Evolutionary conservation across 352 stramenopile species (phyloP).

Genomic region (Phytophthora niederhauseri): DNA sequence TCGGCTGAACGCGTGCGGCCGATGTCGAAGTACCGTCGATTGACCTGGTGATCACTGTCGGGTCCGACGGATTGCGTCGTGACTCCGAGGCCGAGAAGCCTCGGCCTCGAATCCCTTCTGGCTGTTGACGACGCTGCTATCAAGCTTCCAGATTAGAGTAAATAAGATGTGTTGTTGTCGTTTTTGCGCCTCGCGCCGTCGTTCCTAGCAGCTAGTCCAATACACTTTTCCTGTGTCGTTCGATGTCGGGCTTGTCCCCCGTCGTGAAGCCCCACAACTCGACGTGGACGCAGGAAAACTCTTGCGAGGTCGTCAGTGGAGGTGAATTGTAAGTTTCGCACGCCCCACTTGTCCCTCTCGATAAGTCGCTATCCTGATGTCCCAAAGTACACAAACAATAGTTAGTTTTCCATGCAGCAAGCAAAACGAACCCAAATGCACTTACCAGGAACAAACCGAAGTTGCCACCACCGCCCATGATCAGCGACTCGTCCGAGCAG

Average conservation of each 20-base stretch:
- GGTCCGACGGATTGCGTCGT: too few species aligned
- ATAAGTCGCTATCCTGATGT: conserved; percentile 83
- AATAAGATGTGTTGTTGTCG: conserved; percentile 36
- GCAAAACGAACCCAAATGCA: conserved; percentile 2
- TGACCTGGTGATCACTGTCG: too few species aligned
- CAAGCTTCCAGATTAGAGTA: conserved; percentile 32
- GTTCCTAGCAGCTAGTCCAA: conserved; percentile 56
- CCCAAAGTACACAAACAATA: conserved; percentile 1
- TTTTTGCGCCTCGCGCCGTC: conserved; percentile 10
- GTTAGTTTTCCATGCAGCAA: conserved; percentile 2
- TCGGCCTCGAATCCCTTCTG: too few species aligned
- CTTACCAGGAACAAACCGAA: conserved; percentile 91
- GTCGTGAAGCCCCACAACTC: conserved; percentile 89
- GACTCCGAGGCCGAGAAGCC: too few species aligned
- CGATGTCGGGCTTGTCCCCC: conserved; percentile 51
- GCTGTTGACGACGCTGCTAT: too few species aligned
- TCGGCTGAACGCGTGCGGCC: too few species aligned
- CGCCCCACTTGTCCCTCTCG: conserved; percentile 78
- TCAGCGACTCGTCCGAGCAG: conserved; percentile 89
- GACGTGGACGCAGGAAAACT: conserved; percentile 83
- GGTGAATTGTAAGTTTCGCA: conserved; percentile 90
- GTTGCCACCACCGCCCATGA: conserved; percentile 90
- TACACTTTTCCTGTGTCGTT: conserved; percentile 66
- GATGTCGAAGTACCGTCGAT: too few species aligned
- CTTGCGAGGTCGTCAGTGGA: conserved; percentile 74